A percentile compares a stretch with the other conserved stretches of the same genome.
Conservation (phyloP, 2,329 filamentous ascomycete species). For the Trichoderma sp. region DNA sequence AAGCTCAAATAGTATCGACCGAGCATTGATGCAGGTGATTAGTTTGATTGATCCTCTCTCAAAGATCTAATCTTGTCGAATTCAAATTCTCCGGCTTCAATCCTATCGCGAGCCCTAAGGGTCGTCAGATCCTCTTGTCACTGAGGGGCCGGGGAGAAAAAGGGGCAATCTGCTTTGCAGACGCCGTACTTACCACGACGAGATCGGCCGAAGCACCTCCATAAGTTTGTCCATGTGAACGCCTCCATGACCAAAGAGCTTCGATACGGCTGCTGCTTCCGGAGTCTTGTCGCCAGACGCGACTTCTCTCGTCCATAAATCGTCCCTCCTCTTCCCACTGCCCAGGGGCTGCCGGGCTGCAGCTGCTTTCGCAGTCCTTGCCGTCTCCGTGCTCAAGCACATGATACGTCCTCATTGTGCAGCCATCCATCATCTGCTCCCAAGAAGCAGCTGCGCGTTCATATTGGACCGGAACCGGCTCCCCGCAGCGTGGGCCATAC, state of each 20-base stretch:
- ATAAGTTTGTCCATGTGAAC: constrained; percentile 9
- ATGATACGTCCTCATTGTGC: constrained; percentile 20
- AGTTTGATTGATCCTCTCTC: constrained; percentile 23
- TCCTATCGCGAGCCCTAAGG: constrained; percentile 8
- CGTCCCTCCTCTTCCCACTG: not conserved
- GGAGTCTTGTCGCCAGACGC: constrained; percentile 10
- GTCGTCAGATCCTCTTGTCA: not conserved
- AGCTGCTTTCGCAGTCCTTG: constrained; percentile 3
- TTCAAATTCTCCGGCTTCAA: constrained; percentile 18
- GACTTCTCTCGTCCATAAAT: not conserved
- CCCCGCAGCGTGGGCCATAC: constrained; percentile 24
- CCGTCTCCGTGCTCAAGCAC: constrained; percentile 20
- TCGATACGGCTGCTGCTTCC: constrained; percentile 10
- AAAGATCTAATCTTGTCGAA: constrained; percentile 24
- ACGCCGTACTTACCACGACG: not conserved
- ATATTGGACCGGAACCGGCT: constrained; percentile 21
- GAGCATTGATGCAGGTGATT: constrained; percentile 25
- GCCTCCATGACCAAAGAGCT: constrained; percentile 7
- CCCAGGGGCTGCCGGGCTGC: constrained; percentile 12
- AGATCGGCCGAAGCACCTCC: constrained; percentile 8
- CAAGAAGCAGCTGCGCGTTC: constrained; percentile 14
- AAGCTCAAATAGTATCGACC: constrained; percentile 23
- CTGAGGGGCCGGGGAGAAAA: constrained; percentile 2
- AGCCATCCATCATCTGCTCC: constrained; percentile 14
- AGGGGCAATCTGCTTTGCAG: constrained; percentile 1